Evolutionary conservation across 495 filamentous ascomycete species (phyloP), one percentile per base, ranked within the genome.

Genomic region (Diplogelasinospora grovesii): DNA sequence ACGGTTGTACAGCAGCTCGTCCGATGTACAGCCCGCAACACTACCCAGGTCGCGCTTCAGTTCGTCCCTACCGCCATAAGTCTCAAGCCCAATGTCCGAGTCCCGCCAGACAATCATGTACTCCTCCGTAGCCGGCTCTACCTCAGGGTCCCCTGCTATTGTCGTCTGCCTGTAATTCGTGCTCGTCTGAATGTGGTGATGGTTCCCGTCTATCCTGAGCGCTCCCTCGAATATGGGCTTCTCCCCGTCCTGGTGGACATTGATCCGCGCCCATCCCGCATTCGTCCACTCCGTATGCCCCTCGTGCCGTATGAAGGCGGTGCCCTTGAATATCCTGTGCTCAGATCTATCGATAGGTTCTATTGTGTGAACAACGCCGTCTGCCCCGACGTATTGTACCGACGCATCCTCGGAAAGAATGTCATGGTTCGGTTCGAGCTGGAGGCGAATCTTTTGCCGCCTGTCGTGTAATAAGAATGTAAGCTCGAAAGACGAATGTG

Each of bases 71-170:
- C 43, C 37, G 16, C 43, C 42, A 36, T 56, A 21, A 37, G 38
- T 22, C n/a, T 38, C 4, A 4, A 38, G 13, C 14, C 68, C 63
- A 57, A 92, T 79, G 58, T 98, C 93, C 22, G 87, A 92, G 59
- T 98, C 89, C 24, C 89, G 77, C 64, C 82, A 97, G 4, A 95
- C 74, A 15, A 95, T 64, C 92, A 98, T 95, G 53, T 78, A 87
- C 34, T 95, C 88, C 14, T 79, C 74, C 14, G 68, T 74, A 13
- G 56, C 65, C 22, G 61, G 53, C 33, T 79, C 74, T 10, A 86
- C 58, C 18, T 70, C 63, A n/a, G 85, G 83, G 58, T 98, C 92
- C n/a, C 81, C 65, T 1, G 60, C 59, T 44, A 85, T 79, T 51
- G 77, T 77, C 38, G 86, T 94, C 49, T 77, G 71, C 53, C 76